Evolutionary conservation across 192 early-diverging fungal genomes (phyloP), one percentile per base, ranked within the genome.

Genomic region (Mortierella claussenii): DNA sequence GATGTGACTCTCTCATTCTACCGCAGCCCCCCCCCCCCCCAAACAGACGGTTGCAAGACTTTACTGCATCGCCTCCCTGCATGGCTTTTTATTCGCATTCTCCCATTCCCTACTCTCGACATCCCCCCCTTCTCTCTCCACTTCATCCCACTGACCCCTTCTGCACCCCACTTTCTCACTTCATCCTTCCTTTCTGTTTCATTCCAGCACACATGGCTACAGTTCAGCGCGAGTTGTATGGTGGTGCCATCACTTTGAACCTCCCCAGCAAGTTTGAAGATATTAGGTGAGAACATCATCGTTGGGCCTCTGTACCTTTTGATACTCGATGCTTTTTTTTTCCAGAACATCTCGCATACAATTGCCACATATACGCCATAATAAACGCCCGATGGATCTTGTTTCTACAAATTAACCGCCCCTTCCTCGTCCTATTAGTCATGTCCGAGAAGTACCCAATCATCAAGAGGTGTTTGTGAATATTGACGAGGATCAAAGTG

Each of bases 381-480:
- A 45, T 17, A 5, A 24, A 43, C 31, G 20, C 18, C 42, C 20
- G 20, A n/a, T 37, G 37, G 28, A 32, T 15, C 20, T 30, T n/a
- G n/a, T n/a, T n/a, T n/a, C n/a, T n/a, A n/a, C n/a, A n/a, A n/a
- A n/a, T n/a, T n/a, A n/a, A n/a, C n/a, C n/a, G n/a, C n/a, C n/a
- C n/a, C n/a, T n/a, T n/a, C n/a, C n/a, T n/a, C n/a, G n/a, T n/a
- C n/a, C n/a, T 10, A n/a, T 20, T 80, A 96, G 94, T 65, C 54
- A 85, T n/a, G 65, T 96, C 15, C 90, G 96, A 30, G 71, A 92
- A 45, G 86, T 98, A 0, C 95, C 96, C 0, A 91, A 94, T 80
- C 90, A 96, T 76, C 96, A 98, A 79, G 96, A 98, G 67, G 96
- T 96, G 7, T 98, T 93, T 79, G 89, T 90, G 9, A 82, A 91